A percentile compares a stretch with the other conserved stretches of the same genome.
Conservation (phyloP, 257 asterid genomes). For the Nicotiana sylvestris region DNA sequence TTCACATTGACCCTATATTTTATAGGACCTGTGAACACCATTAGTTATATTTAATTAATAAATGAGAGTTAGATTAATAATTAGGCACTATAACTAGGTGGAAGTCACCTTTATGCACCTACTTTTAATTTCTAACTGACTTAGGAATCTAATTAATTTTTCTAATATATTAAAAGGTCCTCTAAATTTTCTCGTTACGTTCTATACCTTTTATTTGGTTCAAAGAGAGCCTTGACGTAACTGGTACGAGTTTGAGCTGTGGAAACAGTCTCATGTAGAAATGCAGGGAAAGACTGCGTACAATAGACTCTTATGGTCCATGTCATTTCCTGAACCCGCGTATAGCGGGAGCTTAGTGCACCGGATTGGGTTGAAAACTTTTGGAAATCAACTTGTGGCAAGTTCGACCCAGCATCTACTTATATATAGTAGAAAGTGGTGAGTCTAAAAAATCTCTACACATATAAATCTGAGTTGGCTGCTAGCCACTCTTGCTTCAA, state of each 20-base stretch:
- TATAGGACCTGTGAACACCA: not conserved
- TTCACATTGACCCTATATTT: not conserved
- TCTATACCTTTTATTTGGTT: not conserved
- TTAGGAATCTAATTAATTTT: not conserved
- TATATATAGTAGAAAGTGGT: not conserved
- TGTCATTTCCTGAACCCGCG: rapidly evolving
- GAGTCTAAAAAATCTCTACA: not conserved
- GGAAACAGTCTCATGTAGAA: no score
- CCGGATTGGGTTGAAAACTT: not conserved
- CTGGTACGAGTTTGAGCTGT: no score
- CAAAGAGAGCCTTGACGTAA: no score
- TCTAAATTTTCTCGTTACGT: not conserved
- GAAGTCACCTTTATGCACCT: constrained; percentile 6
- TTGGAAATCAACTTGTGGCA: not conserved
- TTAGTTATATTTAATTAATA: not conserved
- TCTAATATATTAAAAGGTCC: not conserved
- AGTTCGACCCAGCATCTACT: constrained; percentile 4
- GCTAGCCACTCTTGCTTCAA: not conserved
- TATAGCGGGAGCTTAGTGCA: no score
- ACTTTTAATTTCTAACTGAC: not conserved
- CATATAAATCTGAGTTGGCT: not conserved
- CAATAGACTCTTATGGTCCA: no score
- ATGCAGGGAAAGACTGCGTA: no score
- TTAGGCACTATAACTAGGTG: not conserved
- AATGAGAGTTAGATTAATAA: not conserved